A percentile compares a stretch with the other conserved stretches of the same genome.
These are phyloP conservation scores for Mikania micrantha DNA, from an alignment of 129 eudicot genomes.

Conservation along the genomic window DNA sequence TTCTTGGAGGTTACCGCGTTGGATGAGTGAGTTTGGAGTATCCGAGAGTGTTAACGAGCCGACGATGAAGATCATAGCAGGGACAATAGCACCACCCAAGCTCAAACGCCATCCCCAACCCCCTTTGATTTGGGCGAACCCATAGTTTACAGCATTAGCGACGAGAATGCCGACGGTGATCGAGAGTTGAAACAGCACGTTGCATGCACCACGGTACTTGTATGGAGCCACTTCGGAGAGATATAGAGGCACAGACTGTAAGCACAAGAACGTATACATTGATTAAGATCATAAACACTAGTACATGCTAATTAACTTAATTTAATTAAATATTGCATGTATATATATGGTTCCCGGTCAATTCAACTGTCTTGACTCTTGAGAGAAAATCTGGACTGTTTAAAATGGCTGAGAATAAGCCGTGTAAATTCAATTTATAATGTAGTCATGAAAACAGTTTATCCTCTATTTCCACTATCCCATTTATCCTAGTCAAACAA, in stretches of 20 bases:
- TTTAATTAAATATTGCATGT: too few species aligned
- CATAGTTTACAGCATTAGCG: conserved; percentile 43
- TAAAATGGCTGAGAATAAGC: too few species aligned
- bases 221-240: conserved; percentile 56
- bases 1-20: conserved; percentile 31
- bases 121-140: conserved; percentile 25
- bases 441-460: too few species aligned
- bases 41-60: conserved; percentile 40
- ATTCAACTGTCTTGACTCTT: too few species aligned
- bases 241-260: conserved; percentile 52
- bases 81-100: conserved; percentile 40
- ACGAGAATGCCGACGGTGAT: conserved; percentile 50
- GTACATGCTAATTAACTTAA: too few species aligned
- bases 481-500: too few species aligned
- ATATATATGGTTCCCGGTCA: too few species aligned
- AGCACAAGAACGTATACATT: not conserved
- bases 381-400: too few species aligned
- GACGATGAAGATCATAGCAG: conserved; percentile 38
- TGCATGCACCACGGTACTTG: conserved; percentile 45
- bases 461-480: too few species aligned
- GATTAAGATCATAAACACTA: conserved; percentile 2
- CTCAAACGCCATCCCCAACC: conserved; percentile 57
- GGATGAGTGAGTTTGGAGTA: conserved; percentile 53
- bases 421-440: too few species aligned
- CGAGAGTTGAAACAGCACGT: conserved; percentile 43